Evolutionary conservation across 1,284 basidiomycete genomes (phyloP).

Genomic region (Cutaneotrichosporon sp.): DNA sequence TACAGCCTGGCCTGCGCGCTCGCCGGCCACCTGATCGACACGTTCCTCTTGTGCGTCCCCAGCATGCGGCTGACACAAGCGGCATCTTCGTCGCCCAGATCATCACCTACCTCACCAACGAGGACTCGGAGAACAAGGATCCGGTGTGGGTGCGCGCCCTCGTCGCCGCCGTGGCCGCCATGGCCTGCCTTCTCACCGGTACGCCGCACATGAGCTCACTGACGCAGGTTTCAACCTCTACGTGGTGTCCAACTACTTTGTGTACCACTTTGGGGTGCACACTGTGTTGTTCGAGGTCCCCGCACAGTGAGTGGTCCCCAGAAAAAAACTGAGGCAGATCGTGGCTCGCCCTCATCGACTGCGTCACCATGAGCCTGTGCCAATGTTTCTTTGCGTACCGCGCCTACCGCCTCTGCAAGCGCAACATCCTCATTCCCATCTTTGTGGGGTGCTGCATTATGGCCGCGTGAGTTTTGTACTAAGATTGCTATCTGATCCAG

Average conservation of each 20-base stretch:
- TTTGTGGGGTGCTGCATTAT: neutral
- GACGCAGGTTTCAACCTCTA: neutral
- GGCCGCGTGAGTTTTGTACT: neutral
- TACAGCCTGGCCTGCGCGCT: neutral
- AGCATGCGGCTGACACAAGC: neutral
- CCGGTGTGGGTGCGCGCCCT: neutral
- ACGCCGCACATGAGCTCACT: neutral
- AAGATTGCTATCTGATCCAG: neutral
- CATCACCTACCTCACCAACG: too few relatives aligned
- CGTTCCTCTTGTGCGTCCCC: neutral
- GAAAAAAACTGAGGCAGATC: neutral
- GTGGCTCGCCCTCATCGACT: neutral
- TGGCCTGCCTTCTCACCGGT: neutral
- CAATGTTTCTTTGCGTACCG: constrained; percentile 41
- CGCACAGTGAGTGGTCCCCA: neutral
- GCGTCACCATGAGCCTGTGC: constrained; percentile 13
- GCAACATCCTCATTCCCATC: constrained; percentile 31
- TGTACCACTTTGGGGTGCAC: neutral
- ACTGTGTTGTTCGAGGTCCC: neutral
- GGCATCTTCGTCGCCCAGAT: neutral
- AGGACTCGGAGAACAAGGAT: neutral
- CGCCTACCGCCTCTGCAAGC: constrained; percentile 31
- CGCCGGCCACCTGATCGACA: neutral
- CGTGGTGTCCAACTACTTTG: neutral
- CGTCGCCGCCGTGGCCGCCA: neutral